Evolutionary conservation across 352 stramenopile species (phyloP), one percentile per base, ranked within the genome.

Genomic region (Phytophthora sansomeana): DNA sequence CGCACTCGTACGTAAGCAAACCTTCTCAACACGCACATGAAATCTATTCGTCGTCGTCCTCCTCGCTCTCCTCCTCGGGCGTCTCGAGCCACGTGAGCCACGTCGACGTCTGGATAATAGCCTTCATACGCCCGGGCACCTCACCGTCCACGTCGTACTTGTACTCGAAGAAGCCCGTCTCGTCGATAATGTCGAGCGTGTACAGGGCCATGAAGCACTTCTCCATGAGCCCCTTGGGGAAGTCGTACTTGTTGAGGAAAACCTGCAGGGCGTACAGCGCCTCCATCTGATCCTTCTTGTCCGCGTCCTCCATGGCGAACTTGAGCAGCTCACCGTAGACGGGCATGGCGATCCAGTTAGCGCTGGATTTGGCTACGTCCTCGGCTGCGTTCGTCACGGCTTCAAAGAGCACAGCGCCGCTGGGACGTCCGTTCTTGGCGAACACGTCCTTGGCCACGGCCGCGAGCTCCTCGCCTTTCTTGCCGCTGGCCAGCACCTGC

Each of bases 171-270:
- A 94, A 94, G 17, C 81, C 85, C 28, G 80, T 69, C 46, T 94
- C 85, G 44, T 91, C 81, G 46, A 94, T 80, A 55, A 94, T 89
- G 69, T 94, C 85, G 36, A 91, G 77, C 63, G 78, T 89, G 70
- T 94, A 94, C 4, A 94, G 74, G 46, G 85, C 85, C 85, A 92
- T 94, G 69, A 94, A 94, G 63, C 80, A 90, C 78, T 91, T 92
- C 63, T 94, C 82, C 32, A 94, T 69, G 59, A 94, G 43, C 28
- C 83, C 85, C 74, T 92, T 92, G 21, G 83, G 85, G 70, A 92
- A 91, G 50, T 87, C 78, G 74, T 90, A 73, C 63, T 75, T 70
- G 67, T 91, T 83, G 46, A 92, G 60, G 50, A 94, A 94, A 29
- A 90, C 46, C 65, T 94, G 83, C 55, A 94, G 59, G n/a, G 85